A percentile compares a stretch with the other conserved stretches of the same genome.
Evolutionary conservation across 768 basidiomycete species (phyloP).

Genomic region (Rhizopogon salebrosus): DNA sequence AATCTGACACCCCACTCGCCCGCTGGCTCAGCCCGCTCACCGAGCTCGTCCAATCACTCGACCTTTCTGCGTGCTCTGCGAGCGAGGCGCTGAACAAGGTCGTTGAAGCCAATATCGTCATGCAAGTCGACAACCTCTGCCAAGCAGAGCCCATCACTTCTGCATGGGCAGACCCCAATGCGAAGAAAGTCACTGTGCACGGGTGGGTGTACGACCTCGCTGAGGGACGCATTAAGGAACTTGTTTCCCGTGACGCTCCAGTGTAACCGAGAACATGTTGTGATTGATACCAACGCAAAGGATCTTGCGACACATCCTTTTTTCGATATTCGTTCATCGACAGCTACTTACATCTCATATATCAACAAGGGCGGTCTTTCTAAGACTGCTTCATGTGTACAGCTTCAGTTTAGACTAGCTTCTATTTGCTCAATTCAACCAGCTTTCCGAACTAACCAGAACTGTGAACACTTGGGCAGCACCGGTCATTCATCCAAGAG

Average conservation of each 20-base stretch:
- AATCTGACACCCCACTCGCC: conserved; percentile 46
- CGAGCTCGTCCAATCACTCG: conserved; percentile 37
- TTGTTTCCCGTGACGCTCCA: conserved; percentile 17
- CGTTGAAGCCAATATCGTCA: conserved; percentile 57
- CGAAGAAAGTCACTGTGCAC: conserved; percentile 50
- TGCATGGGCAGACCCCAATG: conserved; percentile 33
- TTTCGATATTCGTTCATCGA: too few species aligned
- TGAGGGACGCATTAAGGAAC: conserved; percentile 54
- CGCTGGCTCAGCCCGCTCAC: conserved; percentile 74
- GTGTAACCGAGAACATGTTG: not conserved
- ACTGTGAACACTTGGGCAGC: too few species aligned
- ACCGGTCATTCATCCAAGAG: too few species aligned
- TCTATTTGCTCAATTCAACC: too few species aligned
- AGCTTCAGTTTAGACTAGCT: too few species aligned
- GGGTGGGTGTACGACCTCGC: conserved; percentile 73
- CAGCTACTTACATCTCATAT: too few species aligned
- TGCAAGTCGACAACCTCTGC: conserved; percentile 48
- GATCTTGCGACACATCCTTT: too few species aligned
- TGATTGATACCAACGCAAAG: too few species aligned
- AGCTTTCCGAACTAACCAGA: too few species aligned
- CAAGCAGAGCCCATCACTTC: conserved; percentile 38
- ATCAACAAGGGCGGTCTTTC: too few species aligned
- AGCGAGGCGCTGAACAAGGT: conserved; percentile 38
- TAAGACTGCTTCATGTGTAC: too few species aligned
- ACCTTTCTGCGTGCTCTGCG: conserved; percentile 32